Percentiles rank a stretch among this genome's conserved stretches.
Evolutionary conservation across 2,329 filamentous ascomycete genomes (phyloP).

Genomic region (Myrmaecium sp.): DNA sequence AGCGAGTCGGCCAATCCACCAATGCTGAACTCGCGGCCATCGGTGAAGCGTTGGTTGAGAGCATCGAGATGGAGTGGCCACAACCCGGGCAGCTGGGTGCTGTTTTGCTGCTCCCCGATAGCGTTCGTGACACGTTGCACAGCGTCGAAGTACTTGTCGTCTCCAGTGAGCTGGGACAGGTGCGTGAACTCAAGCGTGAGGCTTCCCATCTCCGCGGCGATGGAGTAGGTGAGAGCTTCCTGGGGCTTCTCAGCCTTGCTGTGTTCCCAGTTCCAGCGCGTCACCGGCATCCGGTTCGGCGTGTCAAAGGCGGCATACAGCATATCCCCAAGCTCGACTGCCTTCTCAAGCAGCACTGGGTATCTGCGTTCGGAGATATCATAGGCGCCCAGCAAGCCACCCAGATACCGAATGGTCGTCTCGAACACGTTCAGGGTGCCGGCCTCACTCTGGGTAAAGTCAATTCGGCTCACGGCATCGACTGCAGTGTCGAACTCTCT

Average conservation of each 20-base stretch:
- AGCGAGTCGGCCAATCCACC: slow-evolving; percentile 39
- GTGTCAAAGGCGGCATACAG: slow-evolving; percentile 28
- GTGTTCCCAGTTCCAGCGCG: slow-evolving; percentile 22
- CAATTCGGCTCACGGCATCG: slow-evolving; percentile 32
- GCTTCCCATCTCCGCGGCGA: slow-evolving; percentile 21
- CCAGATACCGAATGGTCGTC: slow-evolving; percentile 23
- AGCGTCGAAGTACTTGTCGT: slow-evolving; percentile 23
- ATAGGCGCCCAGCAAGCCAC: slow-evolving; percentile 20
- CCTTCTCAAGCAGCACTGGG: slow-evolving; percentile 20
- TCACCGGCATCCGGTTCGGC: slow-evolving; percentile 23
- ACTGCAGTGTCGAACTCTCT: slow-evolving; percentile 40
- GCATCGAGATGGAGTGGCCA: slow-evolving; percentile 20
- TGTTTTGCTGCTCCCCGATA: slow-evolving; percentile 18
- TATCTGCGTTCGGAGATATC: slow-evolving; percentile 20
- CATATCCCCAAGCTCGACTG: slow-evolving; percentile 25
- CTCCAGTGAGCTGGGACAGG: slow-evolving; percentile 19
- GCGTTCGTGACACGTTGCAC: slow-evolving; percentile 18
- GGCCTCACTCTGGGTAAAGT: slow-evolving; percentile 31
- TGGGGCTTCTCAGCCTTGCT: slow-evolving; percentile 11
- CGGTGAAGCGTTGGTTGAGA: slow-evolving; percentile 12
- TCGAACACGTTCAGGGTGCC: slow-evolving; percentile 21
- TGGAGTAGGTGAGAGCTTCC: slow-evolving; percentile 12
- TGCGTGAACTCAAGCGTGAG: slow-evolving; percentile 23
- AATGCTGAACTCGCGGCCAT: slow-evolving; percentile 28
- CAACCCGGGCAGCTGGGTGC: slow-evolving; percentile 18